phyloP scores from a whole-genome alignment of 179 eudicot species.

The Beta macrorhiza region DNA sequence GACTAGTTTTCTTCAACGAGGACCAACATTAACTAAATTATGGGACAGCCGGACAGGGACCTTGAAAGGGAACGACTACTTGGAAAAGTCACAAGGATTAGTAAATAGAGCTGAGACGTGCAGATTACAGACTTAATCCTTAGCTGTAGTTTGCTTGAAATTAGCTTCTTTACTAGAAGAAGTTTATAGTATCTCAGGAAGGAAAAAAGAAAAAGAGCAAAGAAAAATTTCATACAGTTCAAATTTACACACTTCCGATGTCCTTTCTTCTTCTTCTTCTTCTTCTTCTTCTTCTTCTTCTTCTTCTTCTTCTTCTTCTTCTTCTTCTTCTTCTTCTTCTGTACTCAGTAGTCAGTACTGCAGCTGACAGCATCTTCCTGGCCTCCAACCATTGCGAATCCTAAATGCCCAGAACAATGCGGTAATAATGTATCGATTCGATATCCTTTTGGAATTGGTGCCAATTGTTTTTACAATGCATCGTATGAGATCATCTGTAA shows the following conservation, averaged over 20 bases:
- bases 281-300: background rate
- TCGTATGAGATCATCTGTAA: conserved; percentile 26
- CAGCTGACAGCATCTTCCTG: background rate
- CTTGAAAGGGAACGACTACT: background rate
- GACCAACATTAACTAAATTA: too few species aligned
- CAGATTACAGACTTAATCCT: too few species aligned
- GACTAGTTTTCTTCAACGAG: too few species aligned
- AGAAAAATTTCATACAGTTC: background rate
- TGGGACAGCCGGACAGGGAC: background rate
- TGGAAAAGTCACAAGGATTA: background rate
- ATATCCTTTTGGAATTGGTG: conserved; percentile 29
- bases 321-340: background rate
- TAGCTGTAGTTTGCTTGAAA: background rate
- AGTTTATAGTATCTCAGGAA: background rate
- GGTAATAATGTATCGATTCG: conserved; percentile 15
- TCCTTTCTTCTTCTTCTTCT: background rate
- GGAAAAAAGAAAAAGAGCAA: background rate
- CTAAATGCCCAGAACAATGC: conserved; percentile 15
- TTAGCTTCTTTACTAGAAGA: too few species aligned
- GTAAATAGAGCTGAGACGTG: too few species aligned
- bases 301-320: background rate
- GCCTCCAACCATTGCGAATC: background rate
- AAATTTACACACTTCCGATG: background rate
- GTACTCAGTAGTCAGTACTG: background rate
- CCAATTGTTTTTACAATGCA: conserved; percentile 1